Percentiles rank a stretch among this genome's conserved stretches.
phyloP scores from a whole-genome alignment of 2,329 filamentous ascomycete genomes.

The Rhynchosporium graminicola region DNA sequence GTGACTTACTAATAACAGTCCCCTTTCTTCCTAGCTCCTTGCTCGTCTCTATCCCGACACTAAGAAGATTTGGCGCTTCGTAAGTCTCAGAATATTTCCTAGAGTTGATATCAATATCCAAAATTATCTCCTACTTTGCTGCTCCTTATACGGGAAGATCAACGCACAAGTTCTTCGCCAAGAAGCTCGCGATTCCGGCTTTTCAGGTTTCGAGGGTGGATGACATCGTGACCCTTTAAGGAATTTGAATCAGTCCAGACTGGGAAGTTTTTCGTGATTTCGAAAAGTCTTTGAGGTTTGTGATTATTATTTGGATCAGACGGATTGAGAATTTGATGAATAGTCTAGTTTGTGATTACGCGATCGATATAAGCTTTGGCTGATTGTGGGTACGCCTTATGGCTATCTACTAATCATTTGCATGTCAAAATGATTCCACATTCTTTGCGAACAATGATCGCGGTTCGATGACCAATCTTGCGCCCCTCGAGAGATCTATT shows the following conservation, averaged over 20 bases:
- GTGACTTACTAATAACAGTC: conserved; percentile 18
- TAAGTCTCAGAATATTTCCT: conserved; percentile 18
- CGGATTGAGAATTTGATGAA: too few species aligned
- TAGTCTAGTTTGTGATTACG: too few species aligned
- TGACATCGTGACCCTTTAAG: not conserved
- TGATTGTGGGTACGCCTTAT: too few species aligned
- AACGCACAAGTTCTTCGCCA: conserved; percentile 12
- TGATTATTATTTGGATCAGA: too few species aligned
- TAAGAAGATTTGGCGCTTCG: conserved; percentile 14
- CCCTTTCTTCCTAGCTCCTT: conserved; percentile 19
- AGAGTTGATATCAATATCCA: not conserved
- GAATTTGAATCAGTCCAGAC: too few species aligned
- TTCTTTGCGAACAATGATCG: not conserved
- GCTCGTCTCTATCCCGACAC: conserved; percentile 2
- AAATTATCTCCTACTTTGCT: not conserved
- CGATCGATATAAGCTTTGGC: too few species aligned
- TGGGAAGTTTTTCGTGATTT: too few species aligned
- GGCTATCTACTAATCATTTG: not conserved
- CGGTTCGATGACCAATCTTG: not conserved
- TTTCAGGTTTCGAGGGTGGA: not conserved
- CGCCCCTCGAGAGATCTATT: too few species aligned
- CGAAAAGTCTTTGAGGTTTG: too few species aligned
- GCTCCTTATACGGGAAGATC: too few species aligned
- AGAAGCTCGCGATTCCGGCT: conserved; percentile 9
- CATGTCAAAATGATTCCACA: not conserved